A percentile compares a stretch with the other conserved stretches of the same genome.
Conservation (phyloP, 345 rosid species). For the Acer negundo region DNA sequence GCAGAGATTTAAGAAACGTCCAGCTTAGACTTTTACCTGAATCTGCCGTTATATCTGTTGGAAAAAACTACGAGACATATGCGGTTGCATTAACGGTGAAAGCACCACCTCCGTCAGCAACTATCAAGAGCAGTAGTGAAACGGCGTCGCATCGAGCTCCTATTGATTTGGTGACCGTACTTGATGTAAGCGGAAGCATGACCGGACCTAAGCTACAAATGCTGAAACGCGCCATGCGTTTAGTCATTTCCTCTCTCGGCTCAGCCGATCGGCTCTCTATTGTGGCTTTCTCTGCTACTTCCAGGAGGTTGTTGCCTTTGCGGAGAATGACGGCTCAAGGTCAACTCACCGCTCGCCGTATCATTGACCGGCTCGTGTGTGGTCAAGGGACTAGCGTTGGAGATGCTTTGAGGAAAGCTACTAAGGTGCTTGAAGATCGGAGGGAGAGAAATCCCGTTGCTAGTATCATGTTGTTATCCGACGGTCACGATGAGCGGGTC, state of each 20-base stretch:
- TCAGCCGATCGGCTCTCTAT: slow-evolving; percentile 75
- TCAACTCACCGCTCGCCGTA: slow-evolving; percentile 53
- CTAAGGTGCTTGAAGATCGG: slow-evolving; percentile 82
- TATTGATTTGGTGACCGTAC: slow-evolving; percentile 71
- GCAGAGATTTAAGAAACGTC: slow-evolving; percentile 52
- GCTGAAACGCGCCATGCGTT: slow-evolving; percentile 72
- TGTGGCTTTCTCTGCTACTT: slow-evolving; percentile 51
- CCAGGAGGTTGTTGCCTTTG: slow-evolving; percentile 67
- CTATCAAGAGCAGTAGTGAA: slow-evolving; percentile 10
- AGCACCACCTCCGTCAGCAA: slow-evolving; percentile 52
- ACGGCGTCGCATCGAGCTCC: slow-evolving; percentile 57
- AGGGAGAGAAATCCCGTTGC: slow-evolving; percentile 75
- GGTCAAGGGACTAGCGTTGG: slow-evolving; percentile 57
- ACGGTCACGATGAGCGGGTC: slow-evolving; percentile 52
- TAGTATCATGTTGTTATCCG: slow-evolving; percentile 64
- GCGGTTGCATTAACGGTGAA: slow-evolving; percentile 62
- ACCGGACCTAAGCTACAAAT: slow-evolving; percentile 55
- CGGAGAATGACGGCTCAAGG: slow-evolving; percentile 83
- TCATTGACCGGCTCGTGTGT: slow-evolving; percentile 58
- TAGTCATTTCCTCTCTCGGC: slow-evolving; percentile 64
- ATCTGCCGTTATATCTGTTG: slow-evolving; percentile 60
- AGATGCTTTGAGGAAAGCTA: slow-evolving; percentile 76
- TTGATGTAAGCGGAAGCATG: slow-evolving; percentile 67
- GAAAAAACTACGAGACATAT: slow-evolving; percentile 60
- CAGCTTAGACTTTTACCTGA: slow-evolving; percentile 61